Conservation (phyloP, 2,329 filamentous ascomycete species). For the Cadophora malorum region DNA sequence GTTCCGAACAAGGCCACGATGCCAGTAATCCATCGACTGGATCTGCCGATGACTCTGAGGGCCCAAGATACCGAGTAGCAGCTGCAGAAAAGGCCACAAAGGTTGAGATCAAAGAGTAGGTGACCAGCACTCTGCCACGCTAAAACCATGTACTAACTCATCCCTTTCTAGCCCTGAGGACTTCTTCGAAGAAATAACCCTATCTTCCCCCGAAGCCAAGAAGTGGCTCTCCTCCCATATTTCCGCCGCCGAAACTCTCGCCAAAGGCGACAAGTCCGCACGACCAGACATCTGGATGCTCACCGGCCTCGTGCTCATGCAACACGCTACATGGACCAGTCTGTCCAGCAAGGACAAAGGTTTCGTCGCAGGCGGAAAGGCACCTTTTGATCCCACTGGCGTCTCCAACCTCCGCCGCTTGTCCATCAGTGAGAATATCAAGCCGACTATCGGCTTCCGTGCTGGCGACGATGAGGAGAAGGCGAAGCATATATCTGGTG, state of each 20-base stretch:
- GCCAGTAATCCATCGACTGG: constrained; percentile 18
- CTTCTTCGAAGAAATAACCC: constrained; percentile 36
- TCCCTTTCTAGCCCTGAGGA: constrained; percentile 24
- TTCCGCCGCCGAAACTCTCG: constrained; percentile 34
- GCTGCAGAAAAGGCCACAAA: constrained; percentile 36
- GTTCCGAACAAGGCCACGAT: constrained; percentile 27
- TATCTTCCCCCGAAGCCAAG: constrained; percentile 32
- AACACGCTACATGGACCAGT: constrained; percentile 38
- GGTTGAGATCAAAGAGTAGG: constrained; percentile 37
- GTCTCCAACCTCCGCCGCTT: constrained; percentile 33
- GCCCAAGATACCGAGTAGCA: constrained; percentile 33
- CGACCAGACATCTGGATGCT: constrained; percentile 36
- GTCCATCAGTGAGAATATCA: constrained; percentile 34
- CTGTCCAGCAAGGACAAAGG: constrained; percentile 30
- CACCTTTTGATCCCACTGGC: constrained; percentile 36
- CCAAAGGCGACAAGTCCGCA: constrained; percentile 17
- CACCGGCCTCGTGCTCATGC: constrained; percentile 39
- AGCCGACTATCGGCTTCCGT: constrained; percentile 31
- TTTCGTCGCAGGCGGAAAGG: constrained; percentile 32
- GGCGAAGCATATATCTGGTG: constrained; percentile 26
- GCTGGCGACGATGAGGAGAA: constrained; percentile 21
- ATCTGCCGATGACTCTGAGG: constrained; percentile 25
- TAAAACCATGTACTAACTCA: background rate
- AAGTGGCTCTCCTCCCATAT: constrained; percentile 38
- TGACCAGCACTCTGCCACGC: background rate